A percentile compares a stretch with the other conserved stretches of the same genome.
Conservation (phyloP, 2,329 filamentous ascomycete species). For the Trichoderma aggressivum region DNA sequence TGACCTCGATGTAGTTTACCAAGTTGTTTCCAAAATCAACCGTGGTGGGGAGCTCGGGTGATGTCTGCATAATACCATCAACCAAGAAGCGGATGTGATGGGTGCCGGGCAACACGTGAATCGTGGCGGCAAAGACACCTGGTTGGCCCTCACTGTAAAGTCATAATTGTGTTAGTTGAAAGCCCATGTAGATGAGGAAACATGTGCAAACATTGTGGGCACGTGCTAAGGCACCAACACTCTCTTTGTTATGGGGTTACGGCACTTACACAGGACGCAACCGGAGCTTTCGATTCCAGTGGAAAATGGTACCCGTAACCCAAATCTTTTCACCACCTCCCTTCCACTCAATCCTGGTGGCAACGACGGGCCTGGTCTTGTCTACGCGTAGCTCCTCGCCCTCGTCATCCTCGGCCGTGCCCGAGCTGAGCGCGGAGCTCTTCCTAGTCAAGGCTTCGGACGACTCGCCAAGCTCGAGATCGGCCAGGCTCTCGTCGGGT, state of each 20-base stretch:
- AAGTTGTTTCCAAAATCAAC: slow-evolving; percentile 98
- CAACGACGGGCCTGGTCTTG: slow-evolving; percentile 73
- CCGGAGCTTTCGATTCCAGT: slow-evolving; percentile 93
- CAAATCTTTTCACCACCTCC: slow-evolving; percentile 84
- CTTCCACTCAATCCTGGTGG: slow-evolving; percentile 82
- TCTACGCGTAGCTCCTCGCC: slow-evolving; percentile 73
- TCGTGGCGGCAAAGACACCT: slow-evolving; percentile 68
- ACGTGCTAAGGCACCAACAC: neutral
- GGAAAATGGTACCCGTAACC: slow-evolving; percentile 94
- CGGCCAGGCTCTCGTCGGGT: slow-evolving; percentile 57
- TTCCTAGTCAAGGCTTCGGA: slow-evolving; percentile 51
- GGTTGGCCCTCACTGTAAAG: slow-evolving; percentile 49
- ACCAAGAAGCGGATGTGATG: slow-evolving; percentile 97
- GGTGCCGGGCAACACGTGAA: slow-evolving; percentile 86
- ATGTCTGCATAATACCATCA: slow-evolving; percentile 89
- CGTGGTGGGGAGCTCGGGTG: slow-evolving; percentile 81
- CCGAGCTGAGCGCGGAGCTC: slow-evolving; percentile 57
- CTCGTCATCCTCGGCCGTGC: slow-evolving; percentile 72
- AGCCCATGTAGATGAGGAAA: neutral
- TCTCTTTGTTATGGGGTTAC: neutral
- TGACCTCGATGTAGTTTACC: slow-evolving; percentile 97
- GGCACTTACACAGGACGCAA: slow-evolving; percentile 75
- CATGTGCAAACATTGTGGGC: neutral
- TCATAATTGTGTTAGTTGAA: slow-evolving; percentile 21
- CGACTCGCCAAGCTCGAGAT: slow-evolving; percentile 50